Conservation (phyloP, 352 stramenopile genomes). For the Globisporangium apiculatum region DNA sequence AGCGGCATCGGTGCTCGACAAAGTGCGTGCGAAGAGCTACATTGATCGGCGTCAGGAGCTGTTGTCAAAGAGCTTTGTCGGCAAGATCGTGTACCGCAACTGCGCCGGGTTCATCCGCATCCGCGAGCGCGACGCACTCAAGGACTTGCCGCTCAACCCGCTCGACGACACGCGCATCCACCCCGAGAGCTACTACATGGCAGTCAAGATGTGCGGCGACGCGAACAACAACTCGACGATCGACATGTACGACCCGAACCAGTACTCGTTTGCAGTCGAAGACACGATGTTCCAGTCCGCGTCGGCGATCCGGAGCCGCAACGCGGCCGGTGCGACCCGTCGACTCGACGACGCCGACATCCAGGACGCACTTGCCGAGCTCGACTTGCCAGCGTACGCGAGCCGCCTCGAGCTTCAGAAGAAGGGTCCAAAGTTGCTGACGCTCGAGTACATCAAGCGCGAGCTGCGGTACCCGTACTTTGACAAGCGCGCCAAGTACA, state of each 20-base stretch:
- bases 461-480: constrained; percentile 88
- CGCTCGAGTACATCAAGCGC: constrained; percentile 85
- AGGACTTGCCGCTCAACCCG: constrained; percentile 79
- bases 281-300: constrained; percentile 89
- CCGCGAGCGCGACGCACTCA: constrained; percentile 76
- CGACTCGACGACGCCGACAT: constrained; percentile 74
- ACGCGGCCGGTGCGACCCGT: constrained; percentile 34
- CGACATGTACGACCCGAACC: constrained; percentile 88
- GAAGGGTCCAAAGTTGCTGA: constrained; percentile 83
- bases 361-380: constrained; percentile 78
- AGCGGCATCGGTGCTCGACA: constrained; percentile 70
- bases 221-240: constrained; percentile 90
- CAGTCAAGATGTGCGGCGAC: constrained; percentile 87
- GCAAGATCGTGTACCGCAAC: constrained; percentile 86
- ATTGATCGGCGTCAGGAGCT: constrained; percentile 83
- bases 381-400: constrained; percentile 84
- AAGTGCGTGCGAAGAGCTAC: constrained; percentile 78
- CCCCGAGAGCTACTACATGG: constrained; percentile 89
- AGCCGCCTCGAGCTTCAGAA: constrained; percentile 84
- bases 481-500: constrained; percentile 81
- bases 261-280: constrained; percentile 88
- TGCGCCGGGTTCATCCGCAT: constrained; percentile 85
- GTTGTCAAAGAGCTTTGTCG: constrained; percentile 74
- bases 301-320: constrained; percentile 69
- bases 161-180: constrained; percentile 86